Evolutionary conservation across 1,284 basidiomycete species (phyloP), one percentile per base, ranked within the genome.

Genomic region (Moesziomyces sp.): DNA sequence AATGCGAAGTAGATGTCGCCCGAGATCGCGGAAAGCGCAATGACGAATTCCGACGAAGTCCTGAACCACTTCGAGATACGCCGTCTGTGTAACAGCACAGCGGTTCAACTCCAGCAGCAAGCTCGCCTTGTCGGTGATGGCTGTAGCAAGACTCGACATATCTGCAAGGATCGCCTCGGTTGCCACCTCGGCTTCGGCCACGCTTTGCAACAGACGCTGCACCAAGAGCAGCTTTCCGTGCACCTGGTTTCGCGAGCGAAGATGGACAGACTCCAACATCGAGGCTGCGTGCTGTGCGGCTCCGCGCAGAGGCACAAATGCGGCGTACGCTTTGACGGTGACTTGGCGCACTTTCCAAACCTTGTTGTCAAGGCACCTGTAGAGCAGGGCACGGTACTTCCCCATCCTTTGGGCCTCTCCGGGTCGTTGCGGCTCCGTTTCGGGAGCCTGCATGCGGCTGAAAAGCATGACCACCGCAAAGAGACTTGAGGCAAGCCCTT

Each of bases 391-490:
- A 13, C 58, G 54, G n/a, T 74, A 55, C 1, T 9, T 38, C 6
- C 57, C 51, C 52, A 61, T 56, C 38, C 56, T 52, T 14, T 46
- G 28, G 26, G 53, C 62, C 24, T 70, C 64, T 0, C 55, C 62
- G 3, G 18, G 23, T n/a, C 52, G 45, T 28, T 50, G 53, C 9
- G 60, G 58, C 44, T 64, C 58, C 18, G 56, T 46, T 38, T 72
- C 66, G 0, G 64, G 72, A 14, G 69, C 69, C 51, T 76, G 78
- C 66, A 77, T 54, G 3, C 65, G 59, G n/a, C 70, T 74, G 47
- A 82, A 66, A 3, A 82, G 68, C 58, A 81, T 70, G 23, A 82
- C 74, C 18, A 80, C 72, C 0, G 81, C 76, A 46, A 76, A 81
- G 3, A 80, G 51, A 26, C 73, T 72, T 3, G 77, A 77, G 33